These are phyloP conservation scores for Teunomyces cretensis DNA, from an alignment of 805 yeast species.

Conservation along the genomic window DNA sequence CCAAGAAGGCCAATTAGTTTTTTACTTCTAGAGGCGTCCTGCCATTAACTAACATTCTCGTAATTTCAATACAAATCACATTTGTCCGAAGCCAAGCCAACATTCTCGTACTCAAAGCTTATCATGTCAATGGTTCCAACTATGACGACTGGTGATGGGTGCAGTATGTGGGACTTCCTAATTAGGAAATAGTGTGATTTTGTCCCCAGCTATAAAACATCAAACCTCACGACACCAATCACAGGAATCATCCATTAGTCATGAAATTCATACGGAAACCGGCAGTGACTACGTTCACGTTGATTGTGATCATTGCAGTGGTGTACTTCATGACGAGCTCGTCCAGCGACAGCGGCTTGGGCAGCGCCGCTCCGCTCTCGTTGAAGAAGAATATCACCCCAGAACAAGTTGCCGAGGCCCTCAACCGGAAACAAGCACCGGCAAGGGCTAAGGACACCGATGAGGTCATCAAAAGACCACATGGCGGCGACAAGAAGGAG, in stretches of 20 bases:
- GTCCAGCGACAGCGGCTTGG: constrained; percentile 17
- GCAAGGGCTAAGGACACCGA: not conserved
- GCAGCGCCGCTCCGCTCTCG: constrained; percentile 22
- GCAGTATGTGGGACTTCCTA: not conserved
- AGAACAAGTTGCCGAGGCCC: not conserved
- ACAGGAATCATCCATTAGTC: too few relatives aligned
- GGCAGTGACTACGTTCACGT: constrained; percentile 21
- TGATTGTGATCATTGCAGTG: constrained; percentile 24
- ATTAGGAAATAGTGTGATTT: not conserved
- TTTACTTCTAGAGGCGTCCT: not conserved
- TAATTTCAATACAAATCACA: not conserved
- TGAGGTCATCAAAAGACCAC: not conserved
- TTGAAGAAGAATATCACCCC: constrained; percentile 9
- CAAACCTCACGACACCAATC: too few relatives aligned
- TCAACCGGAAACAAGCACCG: constrained; percentile 4
- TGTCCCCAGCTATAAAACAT: not conserved
- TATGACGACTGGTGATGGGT: too few relatives aligned
- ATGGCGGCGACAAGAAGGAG: not conserved
- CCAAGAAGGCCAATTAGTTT: constrained; percentile 31
- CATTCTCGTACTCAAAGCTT: not conserved
- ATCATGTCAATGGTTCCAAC: too few relatives aligned
- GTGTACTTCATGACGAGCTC: constrained; percentile 27
- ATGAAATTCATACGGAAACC: constrained; percentile 28
- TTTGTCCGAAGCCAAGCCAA: too few relatives aligned
- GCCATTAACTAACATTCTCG: not conserved